phyloP scores from a whole-genome alignment of 495 filamentous ascomycete genomes.

The Oidiodendron maius region DNA sequence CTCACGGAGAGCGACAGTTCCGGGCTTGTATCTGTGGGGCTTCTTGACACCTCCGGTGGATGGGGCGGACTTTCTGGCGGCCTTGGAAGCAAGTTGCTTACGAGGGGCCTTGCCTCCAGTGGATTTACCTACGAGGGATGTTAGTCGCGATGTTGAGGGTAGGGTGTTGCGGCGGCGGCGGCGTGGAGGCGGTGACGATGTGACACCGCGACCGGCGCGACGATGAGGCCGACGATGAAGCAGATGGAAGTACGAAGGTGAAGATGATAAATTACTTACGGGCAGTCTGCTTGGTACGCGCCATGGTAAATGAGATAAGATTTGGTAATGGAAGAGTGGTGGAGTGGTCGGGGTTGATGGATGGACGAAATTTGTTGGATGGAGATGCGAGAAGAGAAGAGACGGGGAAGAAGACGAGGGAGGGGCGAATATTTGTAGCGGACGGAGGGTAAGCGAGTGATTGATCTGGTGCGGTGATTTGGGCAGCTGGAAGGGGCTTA shows the following conservation, averaged over 20 bases:
- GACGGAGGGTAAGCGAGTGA: constrained; percentile 16
- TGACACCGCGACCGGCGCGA: too few relatives aligned
- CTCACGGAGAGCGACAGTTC: constrained; percentile 99
- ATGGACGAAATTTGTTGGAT: constrained; percentile 22
- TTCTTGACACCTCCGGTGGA: constrained; percentile 90
- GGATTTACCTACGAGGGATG: constrained; percentile 55
- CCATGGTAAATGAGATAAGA: constrained; percentile 66
- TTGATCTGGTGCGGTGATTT: constrained; percentile 9
- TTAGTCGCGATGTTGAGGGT: not conserved
- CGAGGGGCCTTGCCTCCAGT: constrained; percentile 99
- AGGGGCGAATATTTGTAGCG: constrained; percentile 22
- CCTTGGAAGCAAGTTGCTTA: constrained; percentile 84
- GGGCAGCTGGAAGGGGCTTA: too few relatives aligned
- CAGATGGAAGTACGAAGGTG: not conserved
- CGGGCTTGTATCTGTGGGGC: constrained; percentile 99
- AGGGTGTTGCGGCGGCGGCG: not conserved
- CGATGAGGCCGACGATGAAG: constrained; percentile 8
- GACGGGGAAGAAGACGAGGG: constrained; percentile 19
- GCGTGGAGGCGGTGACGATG: constrained; percentile 13
- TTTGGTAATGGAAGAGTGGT: constrained; percentile 30
- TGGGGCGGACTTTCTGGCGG: constrained; percentile 59
- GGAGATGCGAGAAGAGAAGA: constrained; percentile 9
- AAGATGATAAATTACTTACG: constrained; percentile 47
- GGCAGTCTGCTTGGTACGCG: constrained; percentile 99
- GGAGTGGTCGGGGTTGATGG: constrained; percentile 28